Conservation (phyloP, 2,329 filamentous ascomycete species). For the Fusarium odoratissimum region DNA sequence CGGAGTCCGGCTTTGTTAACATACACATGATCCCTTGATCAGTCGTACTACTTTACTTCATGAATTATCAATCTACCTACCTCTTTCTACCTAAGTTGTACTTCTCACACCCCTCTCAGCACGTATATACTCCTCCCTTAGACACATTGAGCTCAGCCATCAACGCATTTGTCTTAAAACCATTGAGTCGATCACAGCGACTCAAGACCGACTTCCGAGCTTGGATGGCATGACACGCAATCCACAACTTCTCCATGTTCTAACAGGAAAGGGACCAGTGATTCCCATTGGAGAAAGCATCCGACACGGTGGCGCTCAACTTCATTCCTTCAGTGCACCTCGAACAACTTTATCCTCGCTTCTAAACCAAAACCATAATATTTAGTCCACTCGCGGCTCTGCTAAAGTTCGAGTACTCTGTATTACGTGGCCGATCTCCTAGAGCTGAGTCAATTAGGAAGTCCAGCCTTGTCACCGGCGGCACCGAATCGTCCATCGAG, state of each 20-base stretch:
- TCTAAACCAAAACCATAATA: constrained; percentile 13
- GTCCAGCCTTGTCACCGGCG: constrained; percentile 24
- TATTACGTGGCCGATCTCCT: constrained; percentile 15
- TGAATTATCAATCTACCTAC: background rate
- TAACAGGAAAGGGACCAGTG: background rate
- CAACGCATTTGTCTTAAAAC: constrained; percentile 19
- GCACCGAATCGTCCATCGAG: constrained; percentile 32
- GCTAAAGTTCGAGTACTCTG: background rate
- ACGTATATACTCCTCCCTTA: constrained; percentile 8
- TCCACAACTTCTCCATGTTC: background rate
- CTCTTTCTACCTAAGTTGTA: background rate
- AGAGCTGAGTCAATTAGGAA: background rate
- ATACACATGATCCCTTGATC: background rate
- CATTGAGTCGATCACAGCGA: constrained; percentile 7
- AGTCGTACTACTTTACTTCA: background rate
- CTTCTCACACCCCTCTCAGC: constrained; percentile 8
- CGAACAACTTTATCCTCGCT: constrained; percentile 10
- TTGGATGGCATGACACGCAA: constrained; percentile 20
- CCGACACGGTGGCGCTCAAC: constrained; percentile 15
- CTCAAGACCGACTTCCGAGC: constrained; percentile 12
- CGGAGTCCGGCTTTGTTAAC: background rate
- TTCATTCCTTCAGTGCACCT: constrained; percentile 23
- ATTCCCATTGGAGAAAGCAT: background rate
- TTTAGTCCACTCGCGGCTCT: constrained; percentile 5
- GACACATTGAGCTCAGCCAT: constrained; percentile 13